Conservation (phyloP, 805 yeast species). For the Hanseniaspora guilliermondii region DNA sequence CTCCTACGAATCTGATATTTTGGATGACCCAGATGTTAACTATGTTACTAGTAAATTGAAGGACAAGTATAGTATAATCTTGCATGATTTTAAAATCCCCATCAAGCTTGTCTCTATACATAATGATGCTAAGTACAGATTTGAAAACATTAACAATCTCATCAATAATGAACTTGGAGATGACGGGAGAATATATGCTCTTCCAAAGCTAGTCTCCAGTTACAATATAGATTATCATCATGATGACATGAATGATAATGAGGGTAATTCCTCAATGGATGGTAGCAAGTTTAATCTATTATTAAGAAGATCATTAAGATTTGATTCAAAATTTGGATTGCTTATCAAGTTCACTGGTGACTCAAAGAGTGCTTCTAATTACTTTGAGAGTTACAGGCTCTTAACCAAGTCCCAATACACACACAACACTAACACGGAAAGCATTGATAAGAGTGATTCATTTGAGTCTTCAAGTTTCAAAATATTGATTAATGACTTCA, state of each 20-base stretch:
- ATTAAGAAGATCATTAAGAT: constrained; percentile 8
- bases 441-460: not conserved
- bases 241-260: not conserved
- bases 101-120: constrained; percentile 3
- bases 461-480: constrained; percentile 4
- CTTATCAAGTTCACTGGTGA: constrained; percentile 1
- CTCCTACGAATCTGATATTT: not conserved
- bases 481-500: constrained; percentile 9
- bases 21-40: not conserved
- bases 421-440: not conserved
- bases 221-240: not conserved
- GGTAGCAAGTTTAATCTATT: constrained; percentile 7
- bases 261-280: not conserved
- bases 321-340: constrained; percentile 8
- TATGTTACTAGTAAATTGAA: constrained; percentile 1
- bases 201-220: not conserved
- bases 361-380: not conserved
- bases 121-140: constrained; percentile 5
- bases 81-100: constrained; percentile 9
- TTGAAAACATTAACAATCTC: constrained; percentile 3
- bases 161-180: not conserved
- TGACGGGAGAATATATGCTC: constrained; percentile 1
- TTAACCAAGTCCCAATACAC: constrained; percentile 7
- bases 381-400: constrained; percentile 12
- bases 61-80: not conserved